phyloP scores from a whole-genome alignment of 139 green algal species.

The Micractinium sp. region DNA sequence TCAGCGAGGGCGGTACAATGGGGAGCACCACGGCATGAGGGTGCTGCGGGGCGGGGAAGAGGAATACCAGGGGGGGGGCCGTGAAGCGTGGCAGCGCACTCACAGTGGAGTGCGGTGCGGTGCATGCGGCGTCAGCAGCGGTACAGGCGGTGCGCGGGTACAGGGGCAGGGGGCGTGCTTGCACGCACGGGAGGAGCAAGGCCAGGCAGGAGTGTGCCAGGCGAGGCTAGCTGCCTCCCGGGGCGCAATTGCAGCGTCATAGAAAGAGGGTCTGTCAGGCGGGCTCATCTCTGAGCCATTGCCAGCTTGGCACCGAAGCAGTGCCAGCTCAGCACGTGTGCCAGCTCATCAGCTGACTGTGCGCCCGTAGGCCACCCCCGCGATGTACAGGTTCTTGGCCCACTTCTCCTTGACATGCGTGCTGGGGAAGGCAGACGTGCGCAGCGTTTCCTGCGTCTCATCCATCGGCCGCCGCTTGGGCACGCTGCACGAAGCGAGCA shows the following conservation, averaged over 20 bases:
- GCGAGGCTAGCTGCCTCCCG: not conserved
- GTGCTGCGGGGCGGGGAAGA: not conserved
- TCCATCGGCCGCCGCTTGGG: slow-evolving; percentile 86
- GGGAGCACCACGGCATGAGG: not conserved
- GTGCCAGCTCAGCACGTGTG: not conserved
- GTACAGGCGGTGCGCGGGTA: not conserved
- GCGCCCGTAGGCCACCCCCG: slow-evolving; percentile 92
- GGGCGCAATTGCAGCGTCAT: not conserved
- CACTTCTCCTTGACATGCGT: slow-evolving; percentile 99
- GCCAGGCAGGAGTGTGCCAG: not conserved
- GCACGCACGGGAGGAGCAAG: not conserved
- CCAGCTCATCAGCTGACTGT: slow-evolving; percentile 67
- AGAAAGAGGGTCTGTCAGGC: not conserved
- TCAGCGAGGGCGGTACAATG: not conserved
- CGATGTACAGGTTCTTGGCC: slow-evolving; percentile 99
- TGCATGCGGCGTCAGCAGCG: not conserved
- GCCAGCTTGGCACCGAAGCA: too few species aligned
- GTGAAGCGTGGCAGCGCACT: not conserved
- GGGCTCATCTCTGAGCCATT: too few species aligned
- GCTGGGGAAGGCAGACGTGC: slow-evolving; percentile 93
- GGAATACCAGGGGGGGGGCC: not conserved
- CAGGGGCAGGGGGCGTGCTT: not conserved
- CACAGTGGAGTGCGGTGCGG: not conserved
- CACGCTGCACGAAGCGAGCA: slow-evolving; percentile 43
- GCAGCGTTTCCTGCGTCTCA: slow-evolving; percentile 98